Percentiles rank a stretch among this genome's conserved stretches.
phyloP scores from a whole-genome alignment of 306 rosid species.

The Vigna radiata region DNA sequence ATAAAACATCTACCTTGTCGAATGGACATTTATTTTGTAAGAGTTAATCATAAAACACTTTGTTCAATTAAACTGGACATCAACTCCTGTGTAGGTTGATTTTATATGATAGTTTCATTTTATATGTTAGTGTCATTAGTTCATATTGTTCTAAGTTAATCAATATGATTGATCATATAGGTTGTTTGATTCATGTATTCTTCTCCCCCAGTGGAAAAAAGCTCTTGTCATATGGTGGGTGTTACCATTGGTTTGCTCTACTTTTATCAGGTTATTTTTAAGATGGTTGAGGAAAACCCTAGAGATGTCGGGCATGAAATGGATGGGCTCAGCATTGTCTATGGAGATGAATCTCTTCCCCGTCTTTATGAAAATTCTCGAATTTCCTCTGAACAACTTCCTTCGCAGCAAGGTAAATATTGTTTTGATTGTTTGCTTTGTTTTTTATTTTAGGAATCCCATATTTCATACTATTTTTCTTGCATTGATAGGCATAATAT shows the following conservation, averaged over 20 bases:
- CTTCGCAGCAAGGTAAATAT: conserved; percentile 75
- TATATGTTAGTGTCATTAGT: background rate
- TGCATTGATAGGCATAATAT: conserved; percentile 60
- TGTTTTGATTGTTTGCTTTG: background rate
- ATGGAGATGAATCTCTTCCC: conserved; percentile 95
- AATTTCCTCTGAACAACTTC: conserved; percentile 92
- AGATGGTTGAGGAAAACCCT: conserved; percentile 99
- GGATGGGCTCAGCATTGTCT: conserved; percentile 96
- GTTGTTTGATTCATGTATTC: conserved; percentile 12
- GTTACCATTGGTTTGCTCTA: conserved; percentile 38
- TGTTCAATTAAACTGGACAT: background rate
- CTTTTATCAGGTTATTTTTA: conserved; percentile 77
- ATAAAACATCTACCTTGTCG: background rate
- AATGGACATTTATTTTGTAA: conserved; percentile 21
- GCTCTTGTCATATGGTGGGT: conserved; percentile 25
- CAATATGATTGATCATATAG: conserved; percentile 17
- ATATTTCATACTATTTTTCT: conserved; percentile 31
- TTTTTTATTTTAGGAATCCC: background rate
- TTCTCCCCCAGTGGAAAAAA: background rate
- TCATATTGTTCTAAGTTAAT: conserved; percentile 5
- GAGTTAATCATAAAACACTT: conserved; percentile 11
- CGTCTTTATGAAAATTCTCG: conserved; percentile 94
- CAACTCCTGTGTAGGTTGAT: conserved; percentile 23
- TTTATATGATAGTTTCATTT: background rate
- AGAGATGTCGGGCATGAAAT: conserved; percentile 98